Evolutionary conservation across 441 rosid species (phyloP), one percentile per base, ranked within the genome.

Genomic region (Eutrema salsugineum): DNA sequence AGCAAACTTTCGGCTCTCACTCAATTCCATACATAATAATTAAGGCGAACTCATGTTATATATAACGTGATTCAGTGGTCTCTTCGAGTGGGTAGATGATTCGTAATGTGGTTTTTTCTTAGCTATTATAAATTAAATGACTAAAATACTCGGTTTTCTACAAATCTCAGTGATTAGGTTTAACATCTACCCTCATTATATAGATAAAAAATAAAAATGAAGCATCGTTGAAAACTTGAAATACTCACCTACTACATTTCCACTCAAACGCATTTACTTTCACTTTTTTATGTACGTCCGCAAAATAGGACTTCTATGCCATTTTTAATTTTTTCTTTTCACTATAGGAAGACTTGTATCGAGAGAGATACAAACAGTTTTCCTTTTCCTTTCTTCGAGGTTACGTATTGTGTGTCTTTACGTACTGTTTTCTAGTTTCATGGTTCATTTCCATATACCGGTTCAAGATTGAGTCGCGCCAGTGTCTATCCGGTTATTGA

Each of bases 161-260:
- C 30, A 28, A 5, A 28, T 28, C 30, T 28, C n/a, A n/a, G n/a
- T n/a, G n/a, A n/a, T n/a, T n/a, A n/a, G n/a, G n/a, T n/a, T n/a
- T n/a, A n/a, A n/a, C n/a, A n/a, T n/a, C n/a, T n/a, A n/a, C n/a
- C n/a, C n/a, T n/a, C n/a, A n/a, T n/a, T n/a, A n/a, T n/a, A n/a
- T n/a, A n/a, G n/a, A n/a, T n/a, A n/a, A n/a, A n/a, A n/a, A n/a
- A n/a, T n/a, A n/a, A n/a, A 22, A 59, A 39, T 51, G 78, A 50
- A 33, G 28, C 63, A 0, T 42, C 56, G 63, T 60, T 66, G 57
- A 66, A 66, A 40, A n/a, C n/a, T 51, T 74, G 28, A 19, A 32
- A 6, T 49, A 39, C 47, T 59, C 72, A 67, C 73, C 78, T 67
- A 74, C 68, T 43, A 33, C 63, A 14, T 40, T 51, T 49, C 68